Evolutionary conservation across 2,329 filamentous ascomycete species (phyloP), one percentile per base, ranked within the genome.

Genomic region (Colletotrichum plurivorum): DNA sequence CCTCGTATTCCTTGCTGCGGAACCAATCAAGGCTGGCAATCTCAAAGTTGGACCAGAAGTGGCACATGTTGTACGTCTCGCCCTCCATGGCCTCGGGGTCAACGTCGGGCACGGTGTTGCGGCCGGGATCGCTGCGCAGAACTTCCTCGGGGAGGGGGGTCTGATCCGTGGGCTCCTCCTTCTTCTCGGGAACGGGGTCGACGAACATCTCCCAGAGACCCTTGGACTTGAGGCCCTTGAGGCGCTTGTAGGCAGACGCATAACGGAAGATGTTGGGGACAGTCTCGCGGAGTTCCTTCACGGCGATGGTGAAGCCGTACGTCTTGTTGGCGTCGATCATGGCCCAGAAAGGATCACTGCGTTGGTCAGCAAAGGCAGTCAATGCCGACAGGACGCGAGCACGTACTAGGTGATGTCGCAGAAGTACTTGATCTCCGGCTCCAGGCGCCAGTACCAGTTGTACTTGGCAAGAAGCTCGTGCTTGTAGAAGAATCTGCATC

Each of bases 41-140:
- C 82, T 99, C 96, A 74, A 99, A 99, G 81, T 99, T 99, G 80
- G 94, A 97, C 96, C 96, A 99, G 85, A 98, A 99, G 85, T 99
- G 96, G 80, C 96, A 99, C 96, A 99, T 99, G 84, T 99, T 99
- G 87, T 99, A 99, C 75, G 91, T 93, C 80, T 99, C 96, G 72
- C 94, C 94, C 78, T 98, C 95, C 96, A 99, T 99, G 49, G 91
- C 89, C 77, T 98, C 95, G 0, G 92, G 91, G 76, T 98, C 94
- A 65, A 98, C 93, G 49, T 96, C 90, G 36, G 92, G 90, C n/a
- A 94, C 83, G 41, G 88, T 88, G 71, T 91, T 90, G 63, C 87
- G 87, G 45, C 89, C 90, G 25, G 93, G 90, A 70, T 97, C 93
- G 57, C 89, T 90, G 74, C 91, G 90, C 22, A 96, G 82, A 51